A percentile compares a stretch with the other conserved stretches of the same genome.
phyloP scores from a whole-genome alignment of 2,329 filamentous ascomycete species.

The Ceratocystiopsis sp. region DNA sequence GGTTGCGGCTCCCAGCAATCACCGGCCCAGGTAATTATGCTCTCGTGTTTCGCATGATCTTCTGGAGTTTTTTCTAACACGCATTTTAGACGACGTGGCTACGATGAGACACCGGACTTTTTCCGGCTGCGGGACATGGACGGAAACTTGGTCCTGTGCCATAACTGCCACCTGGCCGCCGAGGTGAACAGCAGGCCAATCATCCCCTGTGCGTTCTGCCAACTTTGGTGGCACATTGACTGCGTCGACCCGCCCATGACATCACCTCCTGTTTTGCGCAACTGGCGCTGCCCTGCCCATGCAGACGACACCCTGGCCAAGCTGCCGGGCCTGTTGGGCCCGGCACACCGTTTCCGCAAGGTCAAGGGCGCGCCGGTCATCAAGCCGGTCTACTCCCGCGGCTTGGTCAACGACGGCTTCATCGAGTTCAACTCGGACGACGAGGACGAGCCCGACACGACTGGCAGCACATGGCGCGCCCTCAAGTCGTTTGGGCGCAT shows the following conservation, averaged over 20 bases:
- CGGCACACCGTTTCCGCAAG: slow-evolving; percentile 44
- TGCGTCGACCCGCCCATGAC: slow-evolving; percentile 75
- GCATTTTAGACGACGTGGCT: slow-evolving; percentile 23
- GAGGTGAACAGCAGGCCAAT: slow-evolving; percentile 46
- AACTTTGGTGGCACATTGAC: slow-evolving; percentile 77
- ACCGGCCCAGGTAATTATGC: slow-evolving; percentile 2
- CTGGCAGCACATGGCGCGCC: slow-evolving; percentile 34
- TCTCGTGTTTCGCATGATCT: background rate
- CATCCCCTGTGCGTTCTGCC: slow-evolving; percentile 72
- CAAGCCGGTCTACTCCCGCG: slow-evolving; percentile 39
- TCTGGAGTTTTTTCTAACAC: background rate
- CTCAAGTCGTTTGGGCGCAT: slow-evolving; percentile 44
- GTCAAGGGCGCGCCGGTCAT: slow-evolving; percentile 36
- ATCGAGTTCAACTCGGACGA: slow-evolving; percentile 51
- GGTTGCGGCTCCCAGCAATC: slow-evolving; percentile 21
- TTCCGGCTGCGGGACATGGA: slow-evolving; percentile 54
- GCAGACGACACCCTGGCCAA: slow-evolving; percentile 54
- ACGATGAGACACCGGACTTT: slow-evolving; percentile 49
- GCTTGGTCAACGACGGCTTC: slow-evolving; percentile 51
- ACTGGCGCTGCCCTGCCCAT: slow-evolving; percentile 83
- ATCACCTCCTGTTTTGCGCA: slow-evolving; percentile 56
- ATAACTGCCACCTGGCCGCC: slow-evolving; percentile 52
- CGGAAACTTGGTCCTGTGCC: slow-evolving; percentile 61
- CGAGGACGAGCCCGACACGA: slow-evolving; percentile 35
- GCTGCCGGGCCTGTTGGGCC: slow-evolving; percentile 37